Evolutionary conservation across 257 asterid species (phyloP).

Genomic region (Thymus mandschuricus): DNA sequence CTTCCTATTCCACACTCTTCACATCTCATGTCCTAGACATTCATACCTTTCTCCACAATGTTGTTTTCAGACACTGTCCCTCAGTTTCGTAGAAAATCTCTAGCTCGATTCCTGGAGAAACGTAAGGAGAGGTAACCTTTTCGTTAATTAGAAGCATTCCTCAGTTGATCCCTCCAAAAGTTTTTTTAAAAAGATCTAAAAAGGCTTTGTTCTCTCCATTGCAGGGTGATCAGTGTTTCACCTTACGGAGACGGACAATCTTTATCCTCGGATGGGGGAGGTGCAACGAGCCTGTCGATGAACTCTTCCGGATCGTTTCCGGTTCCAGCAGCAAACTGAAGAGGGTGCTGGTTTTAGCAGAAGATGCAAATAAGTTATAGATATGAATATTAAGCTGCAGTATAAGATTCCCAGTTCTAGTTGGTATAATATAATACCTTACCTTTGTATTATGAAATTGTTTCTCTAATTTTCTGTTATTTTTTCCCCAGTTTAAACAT

Average conservation of each 20-base stretch:
- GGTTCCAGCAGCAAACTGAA: slow-evolving; percentile 44
- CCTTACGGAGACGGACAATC: slow-evolving; percentile 56
- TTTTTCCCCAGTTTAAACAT: slow-evolving; percentile 13
- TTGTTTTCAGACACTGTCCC: slow-evolving; percentile 67
- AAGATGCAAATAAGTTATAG: slow-evolving; percentile 36
- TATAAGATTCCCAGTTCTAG: slow-evolving; percentile 18
- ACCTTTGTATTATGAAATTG: slow-evolving; percentile 19
- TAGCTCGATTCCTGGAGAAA: slow-evolving; percentile 92
- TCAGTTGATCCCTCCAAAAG: too few relatives aligned
- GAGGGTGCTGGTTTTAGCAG: slow-evolving; percentile 7
- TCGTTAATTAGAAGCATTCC: too few relatives aligned
- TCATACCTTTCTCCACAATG: background rate
- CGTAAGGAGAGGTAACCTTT: slow-evolving; percentile 82
- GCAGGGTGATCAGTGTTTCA: slow-evolving; percentile 55
- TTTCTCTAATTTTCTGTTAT: slow-evolving; percentile 10
- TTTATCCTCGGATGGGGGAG: slow-evolving; percentile 36
- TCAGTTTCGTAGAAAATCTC: slow-evolving; percentile 83
- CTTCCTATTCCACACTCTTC: too few relatives aligned
- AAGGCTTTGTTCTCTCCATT: background rate
- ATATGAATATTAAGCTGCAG: slow-evolving; percentile 26
- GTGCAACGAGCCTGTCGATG: slow-evolving; percentile 44
- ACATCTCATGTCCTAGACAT: background rate
- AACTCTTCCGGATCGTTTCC: slow-evolving; percentile 55
- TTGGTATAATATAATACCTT: background rate
- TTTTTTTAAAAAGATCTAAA: background rate